A percentile compares a stretch with the other conserved stretches of the same genome.
Conservation (phyloP, 2,329 filamentous ascomycete species). For the Aspergillus fructus region DNA sequence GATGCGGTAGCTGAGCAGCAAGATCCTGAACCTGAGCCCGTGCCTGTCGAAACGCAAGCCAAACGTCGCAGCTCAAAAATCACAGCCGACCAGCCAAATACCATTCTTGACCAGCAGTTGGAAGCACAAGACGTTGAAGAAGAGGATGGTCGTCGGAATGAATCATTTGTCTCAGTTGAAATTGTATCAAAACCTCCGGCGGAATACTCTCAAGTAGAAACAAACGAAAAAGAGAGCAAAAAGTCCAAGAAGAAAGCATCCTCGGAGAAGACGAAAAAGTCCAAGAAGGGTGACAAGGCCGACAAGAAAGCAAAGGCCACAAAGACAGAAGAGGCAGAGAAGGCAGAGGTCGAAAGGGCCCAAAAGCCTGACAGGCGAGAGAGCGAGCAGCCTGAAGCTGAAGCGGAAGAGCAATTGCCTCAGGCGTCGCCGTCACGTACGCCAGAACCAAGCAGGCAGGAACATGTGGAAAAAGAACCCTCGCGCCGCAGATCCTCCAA, state of each 20-base stretch:
- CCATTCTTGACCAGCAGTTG: neutral
- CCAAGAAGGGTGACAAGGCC: constrained; percentile 17
- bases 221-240: constrained; percentile 21
- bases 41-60: neutral
- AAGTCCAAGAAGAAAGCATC: constrained; percentile 23
- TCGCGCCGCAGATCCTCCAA: constrained; percentile 25
- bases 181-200: constrained; percentile 30
- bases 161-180: constrained; percentile 32
- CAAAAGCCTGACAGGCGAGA: neutral
- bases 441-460: constrained; percentile 22
- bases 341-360: constrained; percentile 22
- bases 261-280: constrained; percentile 31
- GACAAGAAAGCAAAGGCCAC: constrained; percentile 15
- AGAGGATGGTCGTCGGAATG: constrained; percentile 20
- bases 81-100: neutral
- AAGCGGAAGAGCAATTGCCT: constrained; percentile 14
- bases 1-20: neutral
- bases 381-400: neutral
- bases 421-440: constrained; percentile 5
- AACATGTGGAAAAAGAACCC: constrained; percentile 17
- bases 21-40: neutral
- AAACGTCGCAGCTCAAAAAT: constrained; percentile 9
- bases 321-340: constrained; percentile 22
- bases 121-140: constrained; percentile 10
- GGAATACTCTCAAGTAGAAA: constrained; percentile 30